Evolutionary conservation across 306 rosid species (phyloP).

Genomic region (Styphnolobium japonicum): DNA sequence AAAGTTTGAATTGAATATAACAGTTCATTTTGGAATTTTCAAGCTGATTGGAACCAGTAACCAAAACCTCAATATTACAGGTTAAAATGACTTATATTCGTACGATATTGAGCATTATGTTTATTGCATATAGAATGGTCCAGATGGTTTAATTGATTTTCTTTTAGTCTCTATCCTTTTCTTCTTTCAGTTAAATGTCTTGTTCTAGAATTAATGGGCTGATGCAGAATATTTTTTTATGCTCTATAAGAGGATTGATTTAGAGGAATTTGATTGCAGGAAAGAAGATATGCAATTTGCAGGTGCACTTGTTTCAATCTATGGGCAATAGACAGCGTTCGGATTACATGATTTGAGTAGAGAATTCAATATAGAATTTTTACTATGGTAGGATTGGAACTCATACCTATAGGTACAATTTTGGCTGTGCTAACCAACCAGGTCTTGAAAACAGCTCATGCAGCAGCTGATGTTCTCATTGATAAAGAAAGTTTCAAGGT

Average conservation of each 20-base stretch:
- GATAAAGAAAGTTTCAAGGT: conserved; percentile 71
- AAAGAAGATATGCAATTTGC: background rate
- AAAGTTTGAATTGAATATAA: background rate
- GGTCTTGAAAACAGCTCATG: conserved; percentile 66
- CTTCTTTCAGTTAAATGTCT: background rate
- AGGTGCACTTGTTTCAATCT: conserved; percentile 16
- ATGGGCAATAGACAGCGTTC: conserved; percentile 4
- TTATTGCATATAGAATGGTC: background rate
- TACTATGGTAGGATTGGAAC: conserved; percentile 51
- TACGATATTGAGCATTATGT: background rate
- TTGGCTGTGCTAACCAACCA: conserved; percentile 68
- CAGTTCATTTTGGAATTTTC: background rate
- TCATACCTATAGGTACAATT: conserved; percentile 77
- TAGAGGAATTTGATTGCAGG: conserved; percentile 24
- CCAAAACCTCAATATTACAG: background rate
- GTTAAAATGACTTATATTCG: background rate
- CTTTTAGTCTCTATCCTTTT: background rate
- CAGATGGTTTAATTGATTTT: background rate
- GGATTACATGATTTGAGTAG: background rate
- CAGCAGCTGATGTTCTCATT: conserved; percentile 65
- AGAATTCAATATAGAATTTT: conserved; percentile 15
- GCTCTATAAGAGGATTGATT: conserved; percentile 1
- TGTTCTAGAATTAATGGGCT: background rate
- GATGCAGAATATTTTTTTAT: background rate
- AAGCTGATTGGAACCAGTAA: background rate